phyloP scores from a whole-genome alignment of 495 filamentous ascomycete genomes.

The Eremomyces bilateralis region DNA sequence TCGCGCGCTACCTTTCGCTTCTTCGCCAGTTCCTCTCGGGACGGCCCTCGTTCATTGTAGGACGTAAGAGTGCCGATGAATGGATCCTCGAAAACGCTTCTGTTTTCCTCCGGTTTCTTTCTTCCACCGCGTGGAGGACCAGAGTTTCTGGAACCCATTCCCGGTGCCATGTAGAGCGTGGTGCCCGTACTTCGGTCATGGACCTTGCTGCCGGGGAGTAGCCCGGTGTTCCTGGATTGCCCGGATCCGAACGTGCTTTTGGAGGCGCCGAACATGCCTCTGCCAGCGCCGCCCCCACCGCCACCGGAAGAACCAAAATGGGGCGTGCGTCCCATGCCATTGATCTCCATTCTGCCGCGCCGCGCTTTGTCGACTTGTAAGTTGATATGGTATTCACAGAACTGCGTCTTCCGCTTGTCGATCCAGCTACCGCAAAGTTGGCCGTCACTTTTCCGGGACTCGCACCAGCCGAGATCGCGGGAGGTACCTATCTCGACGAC shows the following conservation, averaged over 20 bases:
- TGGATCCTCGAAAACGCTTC: constrained; percentile 30
- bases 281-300: constrained; percentile 14
- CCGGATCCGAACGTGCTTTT: constrained; percentile 10
- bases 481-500: constrained; percentile 75
- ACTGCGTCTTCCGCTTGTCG: constrained; percentile 66
- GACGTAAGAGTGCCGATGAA: too few species aligned
- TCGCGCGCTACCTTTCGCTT: constrained; percentile 48
- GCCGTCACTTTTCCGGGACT: constrained; percentile 63
- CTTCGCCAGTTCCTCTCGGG: constrained; percentile 44
- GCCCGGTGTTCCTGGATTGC: constrained; percentile 11
- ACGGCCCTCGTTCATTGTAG: constrained; percentile 25
- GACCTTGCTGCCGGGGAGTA: constrained; percentile 25
- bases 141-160: too few species aligned
- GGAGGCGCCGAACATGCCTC: constrained; percentile 11
- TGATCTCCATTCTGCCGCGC: constrained; percentile 57
- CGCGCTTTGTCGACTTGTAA: constrained; percentile 49
- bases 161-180: constrained; percentile 15
- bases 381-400: constrained; percentile 85
- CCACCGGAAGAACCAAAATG: constrained; percentile 19
- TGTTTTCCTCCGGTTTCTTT: constrained; percentile 37
- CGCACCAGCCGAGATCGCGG: constrained; percentile 78
- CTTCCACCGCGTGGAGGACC: constrained; percentile 11
- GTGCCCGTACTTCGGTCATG: constrained; percentile 30
- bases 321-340: constrained; percentile 35
- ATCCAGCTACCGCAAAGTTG: constrained; percentile 65